Base-by-base conservation (phyloP, 805 yeast genomes). In the Candida piceae region DNA sequence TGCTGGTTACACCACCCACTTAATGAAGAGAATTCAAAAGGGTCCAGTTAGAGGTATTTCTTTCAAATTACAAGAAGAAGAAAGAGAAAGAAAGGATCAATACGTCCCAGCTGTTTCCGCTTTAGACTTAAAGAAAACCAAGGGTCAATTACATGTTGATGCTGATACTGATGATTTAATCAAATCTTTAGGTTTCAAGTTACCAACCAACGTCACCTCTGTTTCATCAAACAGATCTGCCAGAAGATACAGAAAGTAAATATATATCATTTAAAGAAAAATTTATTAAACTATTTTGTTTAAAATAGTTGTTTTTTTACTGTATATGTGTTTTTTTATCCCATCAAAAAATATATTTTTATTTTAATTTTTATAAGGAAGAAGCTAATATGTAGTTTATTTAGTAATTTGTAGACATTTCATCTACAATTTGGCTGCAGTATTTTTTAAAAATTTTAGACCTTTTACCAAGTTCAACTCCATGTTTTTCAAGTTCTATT, bases 41-140 rank as follows among this genome's bases (percentile, higher is more conserved):
- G 99, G 99, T 70, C 99, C 99, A 79, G 99, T 93, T 64, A 89
- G 97, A 83, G 99, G 99, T 78, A 94, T 93, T 62, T 93, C 99
- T 63, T 93, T 93, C 96, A 94, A 94, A 76, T 86, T 93, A 68
- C 99, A 93, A 82, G 99, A 93, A 80, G 99, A 93, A 79, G 99
- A 93, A 84, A 90, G 98, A 83, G 99, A 93, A 80, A 86, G 98
- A 79, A 93, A 94, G 78, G 97, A 93, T 76, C 98, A 93, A 79
- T 93, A 89, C 76, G 98, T 94, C 65, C 99, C 99, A 76, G 97
- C 89, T 72, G 95, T 89, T 67, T 94, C 98, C 67, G 98, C 98
- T 72, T 86, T 93, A 70, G 97, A 93, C 78, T 84, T 93, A 67
- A 80, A 94, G 58, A 86, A 85, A 83, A 81, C 93, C 69, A 87